phyloP scores from a whole-genome alignment of 352 stramenopile species.

The Globisporangium heterothallicum region DNA sequence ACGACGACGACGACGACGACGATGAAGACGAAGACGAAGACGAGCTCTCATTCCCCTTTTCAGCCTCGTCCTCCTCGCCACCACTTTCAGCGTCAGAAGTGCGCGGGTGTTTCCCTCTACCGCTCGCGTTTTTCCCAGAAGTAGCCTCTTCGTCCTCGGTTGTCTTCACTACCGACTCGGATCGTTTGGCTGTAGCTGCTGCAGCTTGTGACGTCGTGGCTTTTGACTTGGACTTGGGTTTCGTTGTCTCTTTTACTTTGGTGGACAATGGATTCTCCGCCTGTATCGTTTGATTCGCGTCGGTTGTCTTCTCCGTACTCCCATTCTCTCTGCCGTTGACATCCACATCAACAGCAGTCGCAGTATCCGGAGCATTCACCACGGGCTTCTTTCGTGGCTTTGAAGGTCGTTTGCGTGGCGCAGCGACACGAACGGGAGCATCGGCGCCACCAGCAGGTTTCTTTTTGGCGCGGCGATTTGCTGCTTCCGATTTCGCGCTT shows the following conservation, averaged over 20 bases:
- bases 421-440: constrained; percentile 1
- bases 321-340: constrained; percentile 12
- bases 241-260: neutral
- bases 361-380: neutral
- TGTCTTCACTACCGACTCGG: neutral
- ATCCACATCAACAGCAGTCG: neutral
- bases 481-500: neutral
- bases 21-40: constrained; percentile 42
- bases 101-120: neutral
- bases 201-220: neutral
- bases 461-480: constrained; percentile 3
- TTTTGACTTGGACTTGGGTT: constrained; percentile 2
- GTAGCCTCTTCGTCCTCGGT: neutral
- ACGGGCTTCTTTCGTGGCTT: constrained; percentile 15
- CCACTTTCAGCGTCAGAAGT: neutral
- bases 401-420: constrained; percentile 13
- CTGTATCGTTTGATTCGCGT: neutral
- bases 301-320: neutral
- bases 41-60: constrained; percentile 47
- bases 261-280: neutral
- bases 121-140: no score
- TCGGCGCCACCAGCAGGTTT: neutral
- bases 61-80: constrained; percentile 15
- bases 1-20: constrained; percentile 36
- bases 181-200: neutral